Evolutionary conservation across 2,329 filamentous ascomycete genomes (phyloP), one percentile per base, ranked within the genome.

Genomic region (Pestalotiopsis sp.): DNA sequence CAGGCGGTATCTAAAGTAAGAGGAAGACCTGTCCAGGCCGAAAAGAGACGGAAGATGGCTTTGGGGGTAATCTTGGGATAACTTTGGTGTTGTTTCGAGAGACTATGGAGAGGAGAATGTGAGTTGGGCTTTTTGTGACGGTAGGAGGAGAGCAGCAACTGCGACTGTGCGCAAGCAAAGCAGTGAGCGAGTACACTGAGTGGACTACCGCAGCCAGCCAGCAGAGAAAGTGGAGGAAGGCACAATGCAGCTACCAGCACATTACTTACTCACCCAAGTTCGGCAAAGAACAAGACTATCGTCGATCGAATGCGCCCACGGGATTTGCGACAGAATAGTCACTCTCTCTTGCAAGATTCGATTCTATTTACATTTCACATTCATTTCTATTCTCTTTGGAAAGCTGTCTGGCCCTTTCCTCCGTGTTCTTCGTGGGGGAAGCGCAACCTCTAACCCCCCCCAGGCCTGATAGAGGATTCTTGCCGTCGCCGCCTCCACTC

Each of bases 141-240:
- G 25, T 76, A 77, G 75, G 76, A 77, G 76, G 73, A 74, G 70
- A 76, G 75, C 75, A 76, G 71, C 73, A 73, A 63, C 56, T 74
- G 76, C 77, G 76, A 75, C 77, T 77, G 77, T 78, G 64, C 64
- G 64, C 64, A 66, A 49, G 62, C 62, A 65, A 66, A 49, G 62
- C 62, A 65, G 62, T 39, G 45, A 65, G 62, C 20, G 45, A 23
- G 23, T 66, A 3, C 23, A 23, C 23, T 23, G 14, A 38, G 57
- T 27, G 27, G 23, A 59, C 57, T 27, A 59, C 20, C 56, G n/a
- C 27, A 12, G 31, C 14, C 56, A 58, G 14, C n/a, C 59, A 62
- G 36, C 17, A 59, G 57, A 59, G 57, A 59, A 27, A 59, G 57
- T 27, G 23, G 23, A 27, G 27, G 57, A 4, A 59, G 27, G 57